Conservation (phyloP, 2,329 filamentous ascomycete species). For the Zymoseptoria crescenta region DNA sequence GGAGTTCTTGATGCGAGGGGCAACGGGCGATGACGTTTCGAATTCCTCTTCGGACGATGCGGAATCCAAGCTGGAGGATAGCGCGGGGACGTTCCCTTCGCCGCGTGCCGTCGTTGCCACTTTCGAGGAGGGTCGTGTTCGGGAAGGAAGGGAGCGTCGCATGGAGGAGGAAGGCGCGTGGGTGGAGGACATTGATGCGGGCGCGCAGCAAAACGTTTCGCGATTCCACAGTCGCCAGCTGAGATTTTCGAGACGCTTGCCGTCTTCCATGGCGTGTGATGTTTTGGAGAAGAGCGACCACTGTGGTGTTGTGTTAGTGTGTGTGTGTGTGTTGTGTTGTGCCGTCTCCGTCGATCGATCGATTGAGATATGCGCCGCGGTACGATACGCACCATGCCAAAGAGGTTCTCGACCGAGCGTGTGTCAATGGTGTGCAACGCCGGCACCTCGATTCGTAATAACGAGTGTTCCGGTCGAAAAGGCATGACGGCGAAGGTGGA, state of each 20-base stretch:
- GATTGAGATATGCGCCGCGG: conserved; percentile 2
- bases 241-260: conserved; percentile 84
- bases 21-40: conserved; percentile 39
- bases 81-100: conserved; percentile 29
- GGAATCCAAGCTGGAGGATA: conserved; percentile 42
- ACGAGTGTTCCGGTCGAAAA: conserved; percentile 71
- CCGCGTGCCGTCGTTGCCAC: conserved; percentile 7
- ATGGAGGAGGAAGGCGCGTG: not conserved
- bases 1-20: conserved; percentile 42
- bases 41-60: conserved; percentile 34
- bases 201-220: conserved; percentile 82
- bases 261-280: conserved; percentile 87
- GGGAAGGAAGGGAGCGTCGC: conserved; percentile 14
- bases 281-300: conserved; percentile 82
- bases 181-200: conserved; percentile 38
- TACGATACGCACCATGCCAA: conserved; percentile 57
- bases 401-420: conserved; percentile 81
- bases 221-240: conserved; percentile 94
- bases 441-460: conserved; percentile 83
- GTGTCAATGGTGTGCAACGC: conserved; percentile 95
- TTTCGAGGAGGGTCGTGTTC: conserved; percentile 14
- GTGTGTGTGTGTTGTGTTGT: conserved; percentile 3
- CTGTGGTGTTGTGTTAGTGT: conserved; percentile 10
- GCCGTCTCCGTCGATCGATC: not conserved
- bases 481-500: conserved; percentile 55